Evolutionary conservation across 1,284 basidiomycete species (phyloP).

Genomic region (Cryptococcus jaspeensis): DNA sequence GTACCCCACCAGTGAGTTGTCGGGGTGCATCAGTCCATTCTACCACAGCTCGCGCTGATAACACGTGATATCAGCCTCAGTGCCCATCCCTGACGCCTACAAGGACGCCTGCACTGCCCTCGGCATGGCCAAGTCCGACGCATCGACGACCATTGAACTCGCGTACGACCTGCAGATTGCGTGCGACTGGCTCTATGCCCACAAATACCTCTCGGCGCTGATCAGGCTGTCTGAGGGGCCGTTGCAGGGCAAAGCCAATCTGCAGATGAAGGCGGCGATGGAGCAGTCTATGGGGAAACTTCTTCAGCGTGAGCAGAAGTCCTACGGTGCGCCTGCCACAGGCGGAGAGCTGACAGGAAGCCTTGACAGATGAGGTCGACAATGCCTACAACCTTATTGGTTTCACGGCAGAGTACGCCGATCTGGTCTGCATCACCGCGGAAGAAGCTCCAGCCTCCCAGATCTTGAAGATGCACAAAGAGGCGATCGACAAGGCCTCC

Average conservation of each 20-base stretch:
- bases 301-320: slow-evolving; percentile 24
- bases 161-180: slow-evolving; percentile 41
- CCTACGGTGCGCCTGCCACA: neutral
- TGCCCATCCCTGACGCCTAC: slow-evolving; percentile 7
- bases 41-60: neutral
- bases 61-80: neutral
- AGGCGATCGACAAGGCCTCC: slow-evolving; percentile 21
- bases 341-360: slow-evolving; percentile 15
- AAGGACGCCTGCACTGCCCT: slow-evolving; percentile 16
- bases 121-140: slow-evolving; percentile 29
- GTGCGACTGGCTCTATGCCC: slow-evolving; percentile 16
- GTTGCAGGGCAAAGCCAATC: slow-evolving; percentile 20
- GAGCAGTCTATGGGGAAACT: slow-evolving; percentile 40
- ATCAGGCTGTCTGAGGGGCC: slow-evolving; percentile 25
- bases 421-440: slow-evolving; percentile 22
- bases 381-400: slow-evolving; percentile 38
- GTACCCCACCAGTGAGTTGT: slow-evolving; percentile 21
- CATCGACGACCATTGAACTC: slow-evolving; percentile 22
- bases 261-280: slow-evolving; percentile 36
- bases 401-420: slow-evolving; percentile 22
- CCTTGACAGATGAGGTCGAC: slow-evolving; percentile 38
- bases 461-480: slow-evolving; percentile 35
- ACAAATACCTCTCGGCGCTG: slow-evolving; percentile 35
- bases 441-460: slow-evolving; percentile 37
- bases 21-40: neutral